Evolutionary conservation across 352 stramenopile genomes (phyloP).

Genomic region (Phytopythium montanum): DNA sequence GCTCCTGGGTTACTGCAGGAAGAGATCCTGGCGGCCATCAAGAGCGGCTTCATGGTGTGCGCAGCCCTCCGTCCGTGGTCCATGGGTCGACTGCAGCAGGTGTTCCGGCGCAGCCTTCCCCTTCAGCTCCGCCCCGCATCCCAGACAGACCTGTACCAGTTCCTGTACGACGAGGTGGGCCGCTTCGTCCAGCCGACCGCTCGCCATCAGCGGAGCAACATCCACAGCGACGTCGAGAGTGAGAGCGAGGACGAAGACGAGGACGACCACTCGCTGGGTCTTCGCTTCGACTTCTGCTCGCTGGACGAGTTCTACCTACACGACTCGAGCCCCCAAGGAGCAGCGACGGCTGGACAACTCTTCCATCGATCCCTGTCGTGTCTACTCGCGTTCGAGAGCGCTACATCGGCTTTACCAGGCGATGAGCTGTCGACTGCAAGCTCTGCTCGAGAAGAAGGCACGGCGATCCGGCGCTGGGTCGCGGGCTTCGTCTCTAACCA

Average conservation of each 20-base stretch:
- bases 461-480: constrained; percentile 26
- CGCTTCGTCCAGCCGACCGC: constrained; percentile 34
- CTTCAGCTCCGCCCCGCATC: constrained; percentile 26
- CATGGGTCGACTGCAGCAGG: constrained; percentile 37
- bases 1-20: constrained; percentile 21
- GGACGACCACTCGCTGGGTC: constrained; percentile 17
- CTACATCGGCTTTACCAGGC: background rate
- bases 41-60: constrained; percentile 41
- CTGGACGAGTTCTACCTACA: constrained; percentile 49
- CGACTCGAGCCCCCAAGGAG: constrained; percentile 41
- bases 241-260: constrained; percentile 34
- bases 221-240: constrained; percentile 7
- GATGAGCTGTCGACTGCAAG: background rate
- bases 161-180: constrained; percentile 32
- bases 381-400: constrained; percentile 38
- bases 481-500: constrained; percentile 41
- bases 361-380: constrained; percentile 50
- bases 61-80: constrained; percentile 33
- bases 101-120: constrained; percentile 18
- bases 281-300: constrained; percentile 31
- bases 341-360: constrained; percentile 31
- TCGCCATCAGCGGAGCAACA: constrained; percentile 9
- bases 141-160: constrained; percentile 38
- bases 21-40: constrained; percentile 50
- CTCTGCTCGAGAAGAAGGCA: background rate